These are phyloP conservation scores for Cutaneotrichosporon dermatis DNA, from an alignment of 1,284 basidiomycete species.

Conservation along the genomic window DNA sequence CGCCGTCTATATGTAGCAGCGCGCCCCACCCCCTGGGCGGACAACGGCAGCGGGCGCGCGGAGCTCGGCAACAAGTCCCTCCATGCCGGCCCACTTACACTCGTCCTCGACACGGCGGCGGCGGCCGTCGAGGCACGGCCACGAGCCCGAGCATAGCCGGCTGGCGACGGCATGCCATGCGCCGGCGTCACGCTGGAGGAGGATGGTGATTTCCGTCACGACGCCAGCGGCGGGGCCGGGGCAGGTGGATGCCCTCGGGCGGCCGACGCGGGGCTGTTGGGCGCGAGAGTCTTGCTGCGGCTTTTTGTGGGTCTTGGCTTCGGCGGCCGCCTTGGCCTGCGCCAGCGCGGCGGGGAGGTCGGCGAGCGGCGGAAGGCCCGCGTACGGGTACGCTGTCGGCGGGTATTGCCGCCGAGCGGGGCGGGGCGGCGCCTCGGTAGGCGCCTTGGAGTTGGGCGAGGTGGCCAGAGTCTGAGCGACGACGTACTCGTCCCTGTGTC, in stretches of 20 bases:
- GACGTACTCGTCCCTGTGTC: constrained; percentile 27
- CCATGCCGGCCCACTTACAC: constrained; percentile 28
- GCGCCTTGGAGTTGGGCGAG: not conserved
- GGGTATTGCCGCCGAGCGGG: constrained; percentile 3
- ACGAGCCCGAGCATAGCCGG: constrained; percentile 25
- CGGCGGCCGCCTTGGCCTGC: constrained; percentile 1
- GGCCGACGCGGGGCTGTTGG: not conserved
- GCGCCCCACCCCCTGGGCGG: not conserved
- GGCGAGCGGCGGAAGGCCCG: constrained; percentile 12
- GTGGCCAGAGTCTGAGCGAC: constrained; percentile 14
- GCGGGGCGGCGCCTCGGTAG: not conserved
- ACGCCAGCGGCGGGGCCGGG: constrained; percentile 4
- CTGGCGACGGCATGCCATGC: constrained; percentile 30
- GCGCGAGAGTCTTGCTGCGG: no score
- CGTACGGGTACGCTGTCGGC: constrained; percentile 3
- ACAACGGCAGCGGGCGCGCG: not conserved
- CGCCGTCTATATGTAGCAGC: not conserved
- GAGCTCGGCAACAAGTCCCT: constrained; percentile 17
- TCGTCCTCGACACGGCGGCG: constrained; percentile 24
- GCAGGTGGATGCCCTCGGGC: constrained; percentile 9
- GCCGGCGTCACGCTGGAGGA: constrained; percentile 29
- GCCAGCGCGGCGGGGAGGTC: constrained; percentile 15
- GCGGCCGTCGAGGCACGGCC: constrained; percentile 17
- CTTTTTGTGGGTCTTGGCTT: not conserved
- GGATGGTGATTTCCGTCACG: constrained; percentile 23